These are phyloP conservation scores for Saussurea involucrata DNA, from an alignment of 129 eudicot species.

Conservation along the genomic window DNA sequence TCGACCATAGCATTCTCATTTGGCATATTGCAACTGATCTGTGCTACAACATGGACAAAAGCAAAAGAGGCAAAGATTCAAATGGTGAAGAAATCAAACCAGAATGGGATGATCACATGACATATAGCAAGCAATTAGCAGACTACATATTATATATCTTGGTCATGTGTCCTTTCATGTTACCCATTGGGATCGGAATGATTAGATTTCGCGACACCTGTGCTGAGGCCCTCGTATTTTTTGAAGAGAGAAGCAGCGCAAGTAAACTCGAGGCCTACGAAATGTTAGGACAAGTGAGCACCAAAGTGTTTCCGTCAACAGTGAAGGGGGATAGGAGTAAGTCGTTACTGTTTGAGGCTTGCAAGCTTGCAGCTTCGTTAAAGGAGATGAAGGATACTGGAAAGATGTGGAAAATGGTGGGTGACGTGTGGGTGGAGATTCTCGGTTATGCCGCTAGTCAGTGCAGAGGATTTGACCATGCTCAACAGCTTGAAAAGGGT, in stretches of 20 bases:
- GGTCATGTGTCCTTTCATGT: conserved; percentile 46
- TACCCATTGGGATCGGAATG: conserved; percentile 54
- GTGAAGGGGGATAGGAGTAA: conserved; percentile 52
- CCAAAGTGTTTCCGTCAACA: conserved; percentile 31
- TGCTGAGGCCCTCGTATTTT: conserved; percentile 39
- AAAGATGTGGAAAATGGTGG: conserved; percentile 34
- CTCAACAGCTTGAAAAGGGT: conserved; percentile 46
- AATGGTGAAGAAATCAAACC: conserved; percentile 1
- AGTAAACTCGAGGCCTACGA: conserved; percentile 23
- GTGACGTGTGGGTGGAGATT: conserved; percentile 48
- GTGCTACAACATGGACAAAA: conserved; percentile 14
- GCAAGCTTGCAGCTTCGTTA: conserved; percentile 32
- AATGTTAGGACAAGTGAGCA: conserved; percentile 29
- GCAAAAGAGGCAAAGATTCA: not conserved
- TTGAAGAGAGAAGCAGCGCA: conserved; percentile 20
- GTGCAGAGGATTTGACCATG: conserved; percentile 40
- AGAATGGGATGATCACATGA: conserved; percentile 19
- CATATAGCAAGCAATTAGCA: conserved; percentile 27
- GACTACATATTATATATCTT: conserved; percentile 49
- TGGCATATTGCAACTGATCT: conserved; percentile 42
- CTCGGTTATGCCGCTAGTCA: conserved; percentile 42
- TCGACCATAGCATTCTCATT: conserved; percentile 33
- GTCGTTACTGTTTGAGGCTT: conserved; percentile 48
- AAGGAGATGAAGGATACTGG: not conserved
- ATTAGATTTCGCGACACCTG: conserved; percentile 47